Evolutionary conservation across 768 basidiomycete genomes (phyloP), one percentile per base, ranked within the genome.

Genomic region (Podaxis rugospora): DNA sequence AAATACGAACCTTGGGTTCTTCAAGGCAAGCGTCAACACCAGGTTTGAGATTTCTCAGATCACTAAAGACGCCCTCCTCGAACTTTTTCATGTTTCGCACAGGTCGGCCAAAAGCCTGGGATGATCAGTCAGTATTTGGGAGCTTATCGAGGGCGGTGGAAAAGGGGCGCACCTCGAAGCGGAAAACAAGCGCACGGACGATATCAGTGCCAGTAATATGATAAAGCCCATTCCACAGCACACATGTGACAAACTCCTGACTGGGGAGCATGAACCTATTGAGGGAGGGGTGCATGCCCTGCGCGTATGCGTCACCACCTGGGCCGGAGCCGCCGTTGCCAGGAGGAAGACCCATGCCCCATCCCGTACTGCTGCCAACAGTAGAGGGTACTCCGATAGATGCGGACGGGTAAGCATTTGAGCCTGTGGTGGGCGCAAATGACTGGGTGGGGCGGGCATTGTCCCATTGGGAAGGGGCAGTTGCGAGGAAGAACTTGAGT

Each of bases 131-230:
- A 51, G 21, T 18, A 56, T 52, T 36, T 49, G 61, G 60, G 51
- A 32, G 52, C 52, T 47, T 54, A 42, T 57, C 61, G 61, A n/a
- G 42, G 47, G 62, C 35, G 23, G 62, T 35, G 18, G 27, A 50
- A 55, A 52, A 36, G 21, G 57, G 42, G 13, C 9, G 75, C 78
- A 88, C 89, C 75, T 94, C 91, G 73, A 96, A 95, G 18, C 95
- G 84, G 72, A 97, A 96, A n/a, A 93, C 89, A 55, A 98, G 80
- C 3, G 94, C 93, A 64, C 95, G 83, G 32, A 98, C 95, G 70
- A 98, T 97, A 75, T 98, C 95, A 5, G 95, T 98, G 35, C 95
- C 95, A 2, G 95, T 96, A 74, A 98, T 93, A 69, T 96, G 92
- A 69, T 93, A 95, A 35, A 92, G 80, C 5, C 93, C 89, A 53